Percentiles rank a stretch among this genome's conserved stretches.
Conservation (phyloP, 2,329 filamentous ascomycete species). For the Gremmenia infestans region DNA sequence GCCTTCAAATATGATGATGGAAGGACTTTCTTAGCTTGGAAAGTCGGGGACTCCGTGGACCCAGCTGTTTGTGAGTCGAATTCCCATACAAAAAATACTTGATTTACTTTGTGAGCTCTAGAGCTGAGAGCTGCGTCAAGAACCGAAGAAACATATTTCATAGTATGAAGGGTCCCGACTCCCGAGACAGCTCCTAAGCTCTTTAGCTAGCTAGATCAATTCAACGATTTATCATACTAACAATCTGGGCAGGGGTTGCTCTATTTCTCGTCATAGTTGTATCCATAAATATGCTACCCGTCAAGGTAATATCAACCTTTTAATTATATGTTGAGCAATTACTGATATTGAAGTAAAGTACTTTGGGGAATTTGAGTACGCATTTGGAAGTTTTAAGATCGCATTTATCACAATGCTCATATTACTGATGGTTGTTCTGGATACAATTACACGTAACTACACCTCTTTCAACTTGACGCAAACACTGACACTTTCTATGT, state of each 20-base stretch:
- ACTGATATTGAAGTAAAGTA: constrained; percentile 10
- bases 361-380: constrained; percentile 36
- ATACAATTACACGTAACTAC: constrained; percentile 33
- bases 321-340: neutral
- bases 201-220: too few relatives aligned
- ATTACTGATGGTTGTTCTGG: constrained; percentile 35
- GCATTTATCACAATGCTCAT: constrained; percentile 34
- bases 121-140: too few relatives aligned
- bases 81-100: too few relatives aligned
- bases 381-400: constrained; percentile 36
- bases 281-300: constrained; percentile 35
- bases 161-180: too few relatives aligned
- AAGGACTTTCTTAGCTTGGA: constrained; percentile 32
- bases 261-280: constrained; percentile 34
- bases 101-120: too few relatives aligned
- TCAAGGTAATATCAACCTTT: constrained; percentile 27
- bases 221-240: too few relatives aligned
- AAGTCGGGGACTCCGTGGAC: constrained; percentile 32
- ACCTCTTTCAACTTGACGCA: neutral
- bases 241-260: constrained; percentile 22
- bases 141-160: too few relatives aligned
- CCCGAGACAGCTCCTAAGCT: too few relatives aligned
- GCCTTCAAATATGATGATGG: constrained; percentile 36
- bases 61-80: constrained; percentile 30
- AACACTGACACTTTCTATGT: constrained; percentile 5